These are phyloP conservation scores for Exophiala xenobiotica DNA, from an alignment of 2,329 filamentous ascomycete species.

Conservation along the genomic window DNA sequence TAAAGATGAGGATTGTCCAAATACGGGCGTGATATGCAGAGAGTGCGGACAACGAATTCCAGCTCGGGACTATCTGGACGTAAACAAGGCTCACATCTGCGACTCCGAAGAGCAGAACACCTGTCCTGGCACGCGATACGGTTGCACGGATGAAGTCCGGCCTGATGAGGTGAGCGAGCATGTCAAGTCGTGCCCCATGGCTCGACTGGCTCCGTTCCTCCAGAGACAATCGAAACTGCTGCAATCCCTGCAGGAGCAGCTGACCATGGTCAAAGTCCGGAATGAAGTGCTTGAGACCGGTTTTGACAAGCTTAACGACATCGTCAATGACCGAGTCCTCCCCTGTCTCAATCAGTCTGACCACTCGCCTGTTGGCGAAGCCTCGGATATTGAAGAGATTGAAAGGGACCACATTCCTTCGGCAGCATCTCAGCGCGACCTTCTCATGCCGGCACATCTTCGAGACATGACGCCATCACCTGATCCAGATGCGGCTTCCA, in stretches of 20 bases:
- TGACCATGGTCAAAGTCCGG: conserved; percentile 45
- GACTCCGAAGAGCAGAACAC: conserved; percentile 31
- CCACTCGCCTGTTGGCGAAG: conserved; percentile 18
- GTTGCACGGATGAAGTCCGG: conserved; percentile 42
- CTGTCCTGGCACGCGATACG: conserved; percentile 36
- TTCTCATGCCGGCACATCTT: conserved; percentile 26
- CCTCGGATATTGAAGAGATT: conserved; percentile 30
- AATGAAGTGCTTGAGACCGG: conserved; percentile 50
- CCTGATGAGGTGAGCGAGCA: conserved; percentile 43
- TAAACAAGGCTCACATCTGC: conserved; percentile 21
- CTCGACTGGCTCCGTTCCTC: conserved; percentile 47
- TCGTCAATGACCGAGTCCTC: conserved; percentile 24
- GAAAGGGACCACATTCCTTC: conserved; percentile 25
- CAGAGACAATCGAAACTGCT: conserved; percentile 45
- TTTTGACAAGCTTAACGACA: conserved; percentile 41
- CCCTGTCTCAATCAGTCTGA: conserved; percentile 18
- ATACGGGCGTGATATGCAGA: conserved; percentile 22
- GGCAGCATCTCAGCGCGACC: conserved; percentile 20
- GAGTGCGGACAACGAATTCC: conserved; percentile 22
- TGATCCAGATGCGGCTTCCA: conserved; percentile 37
- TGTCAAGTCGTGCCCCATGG: conserved; percentile 51
- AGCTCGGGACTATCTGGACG: conserved; percentile 23
- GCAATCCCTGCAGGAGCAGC: conserved; percentile 45
- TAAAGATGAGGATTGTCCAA: conserved; percentile 30
- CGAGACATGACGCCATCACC: conserved; percentile 30